These are phyloP conservation scores for Primulina eburnea DNA, from an alignment of 257 asterid species.

Conservation along the genomic window DNA sequence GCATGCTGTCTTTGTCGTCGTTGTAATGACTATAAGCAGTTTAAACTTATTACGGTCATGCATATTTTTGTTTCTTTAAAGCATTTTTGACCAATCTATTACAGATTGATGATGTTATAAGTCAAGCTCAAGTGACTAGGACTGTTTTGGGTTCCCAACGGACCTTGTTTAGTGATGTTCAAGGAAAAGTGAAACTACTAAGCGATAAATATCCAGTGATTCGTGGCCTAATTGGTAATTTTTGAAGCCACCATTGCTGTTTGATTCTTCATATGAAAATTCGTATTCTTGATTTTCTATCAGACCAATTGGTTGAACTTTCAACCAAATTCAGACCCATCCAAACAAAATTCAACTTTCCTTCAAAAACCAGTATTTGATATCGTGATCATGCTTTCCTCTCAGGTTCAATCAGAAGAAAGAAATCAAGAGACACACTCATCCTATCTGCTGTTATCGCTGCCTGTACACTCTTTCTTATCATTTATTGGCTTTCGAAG, in stretches of 20 bases:
- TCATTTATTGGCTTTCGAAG: slow-evolving; percentile 95
- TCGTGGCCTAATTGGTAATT: slow-evolving; percentile 83
- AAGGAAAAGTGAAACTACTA: slow-evolving; percentile 86
- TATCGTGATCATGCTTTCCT: not conserved
- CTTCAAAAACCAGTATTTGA: not conserved
- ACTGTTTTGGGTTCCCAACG: slow-evolving; percentile 82
- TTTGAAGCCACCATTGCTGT: slow-evolving; percentile 4
- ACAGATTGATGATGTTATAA: slow-evolving; percentile 92
- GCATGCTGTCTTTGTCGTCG: slow-evolving; percentile 1
- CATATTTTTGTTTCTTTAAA: slow-evolving; percentile 6
- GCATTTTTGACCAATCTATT: slow-evolving; percentile 13
- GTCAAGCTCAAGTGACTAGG: slow-evolving; percentile 96
- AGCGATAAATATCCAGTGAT: slow-evolving; percentile 89
- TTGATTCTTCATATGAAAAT: not conserved
- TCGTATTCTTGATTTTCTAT: slow-evolving; percentile 8
- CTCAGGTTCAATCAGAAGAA: slow-evolving; percentile 87
- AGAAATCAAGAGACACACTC: slow-evolving; percentile 91
- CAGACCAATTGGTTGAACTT: not conserved
- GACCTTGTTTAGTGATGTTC: slow-evolving; percentile 85
- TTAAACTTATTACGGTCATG: slow-evolving; percentile 4
- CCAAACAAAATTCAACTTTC: not conserved
- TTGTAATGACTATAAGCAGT: not conserved
- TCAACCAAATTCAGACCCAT: not conserved
- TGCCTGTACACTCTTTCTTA: slow-evolving; percentile 92
- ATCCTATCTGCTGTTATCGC: slow-evolving; percentile 94